Evolutionary conservation across 2,329 filamentous ascomycete genomes (phyloP).

Genomic region (Tolypocladium endophyticum): DNA sequence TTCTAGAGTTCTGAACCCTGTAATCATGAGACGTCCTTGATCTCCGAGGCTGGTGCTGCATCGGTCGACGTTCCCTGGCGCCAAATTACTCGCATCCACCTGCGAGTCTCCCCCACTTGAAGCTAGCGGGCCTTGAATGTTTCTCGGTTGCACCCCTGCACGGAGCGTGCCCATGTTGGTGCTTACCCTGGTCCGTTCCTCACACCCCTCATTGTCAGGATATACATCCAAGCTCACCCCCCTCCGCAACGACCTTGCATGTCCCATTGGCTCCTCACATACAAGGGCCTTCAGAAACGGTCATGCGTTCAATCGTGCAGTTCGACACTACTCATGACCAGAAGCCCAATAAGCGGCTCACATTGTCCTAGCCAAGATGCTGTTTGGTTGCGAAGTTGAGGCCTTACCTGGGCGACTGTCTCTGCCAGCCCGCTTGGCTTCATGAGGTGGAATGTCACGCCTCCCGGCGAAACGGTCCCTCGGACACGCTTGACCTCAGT

Average conservation of each 20-base stretch:
- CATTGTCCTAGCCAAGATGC: neutral
- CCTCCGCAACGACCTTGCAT: slow-evolving; percentile 10
- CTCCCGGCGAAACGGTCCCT: neutral
- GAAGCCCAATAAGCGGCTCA: neutral
- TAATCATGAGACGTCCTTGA: slow-evolving; percentile 1
- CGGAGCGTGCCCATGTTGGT: neutral
- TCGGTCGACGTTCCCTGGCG: neutral
- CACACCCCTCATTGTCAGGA: neutral
- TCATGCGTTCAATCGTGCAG: slow-evolving; percentile 41
- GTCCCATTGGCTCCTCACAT: slow-evolving; percentile 25
- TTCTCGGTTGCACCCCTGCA: neutral
- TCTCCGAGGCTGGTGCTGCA: slow-evolving; percentile 1
- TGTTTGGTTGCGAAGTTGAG: neutral
- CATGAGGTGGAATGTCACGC: neutral
- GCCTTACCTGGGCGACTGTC: neutral
- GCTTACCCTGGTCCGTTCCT: neutral
- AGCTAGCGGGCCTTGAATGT: neutral
- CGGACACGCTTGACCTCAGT: neutral
- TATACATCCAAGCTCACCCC: slow-evolving; percentile 13
- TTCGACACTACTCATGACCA: slow-evolving; percentile 32
- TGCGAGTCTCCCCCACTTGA: neutral
- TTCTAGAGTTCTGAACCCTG: neutral
- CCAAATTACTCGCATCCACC: neutral
- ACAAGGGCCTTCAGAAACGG: slow-evolving; percentile 30
- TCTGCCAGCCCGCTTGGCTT: neutral